phyloP scores from a whole-genome alignment of 768 basidiomycete genomes.

The Mycena leptocephala region DNA sequence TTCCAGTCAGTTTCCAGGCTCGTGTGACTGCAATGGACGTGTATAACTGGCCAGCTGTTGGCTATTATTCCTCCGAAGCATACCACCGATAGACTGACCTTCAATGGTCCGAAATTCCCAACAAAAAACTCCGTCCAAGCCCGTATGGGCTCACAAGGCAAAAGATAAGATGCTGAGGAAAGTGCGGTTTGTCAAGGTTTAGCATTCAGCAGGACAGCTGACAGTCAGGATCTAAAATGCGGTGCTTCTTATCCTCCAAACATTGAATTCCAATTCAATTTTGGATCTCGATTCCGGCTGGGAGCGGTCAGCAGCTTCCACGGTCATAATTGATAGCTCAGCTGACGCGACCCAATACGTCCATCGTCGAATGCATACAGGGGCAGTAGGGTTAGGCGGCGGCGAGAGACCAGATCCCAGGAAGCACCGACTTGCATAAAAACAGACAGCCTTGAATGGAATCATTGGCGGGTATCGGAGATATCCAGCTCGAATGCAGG shows the following conservation, averaged over 20 bases:
- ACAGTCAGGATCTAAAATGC: background rate
- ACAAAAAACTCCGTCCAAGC: background rate
- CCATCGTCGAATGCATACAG: background rate
- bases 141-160: background rate
- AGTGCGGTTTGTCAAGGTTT: background rate
- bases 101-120: background rate
- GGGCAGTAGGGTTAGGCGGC: background rate
- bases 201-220: conserved; percentile 2
- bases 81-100: background rate
- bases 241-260: background rate
- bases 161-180: background rate
- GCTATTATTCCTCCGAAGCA: background rate
- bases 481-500: background rate
- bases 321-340: background rate
- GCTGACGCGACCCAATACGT: conserved; percentile 7
- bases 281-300: background rate
- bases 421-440: background rate
- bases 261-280: background rate
- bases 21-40: background rate
- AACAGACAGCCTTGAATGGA: background rate
- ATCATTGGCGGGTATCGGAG: background rate
- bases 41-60: background rate
- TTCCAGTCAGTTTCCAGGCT: background rate
- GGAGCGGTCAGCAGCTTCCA: background rate
- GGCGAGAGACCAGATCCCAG: background rate